Base-by-base conservation (phyloP, 1,284 basidiomycete genomes). In the Neolentinus lepideus region DNA sequence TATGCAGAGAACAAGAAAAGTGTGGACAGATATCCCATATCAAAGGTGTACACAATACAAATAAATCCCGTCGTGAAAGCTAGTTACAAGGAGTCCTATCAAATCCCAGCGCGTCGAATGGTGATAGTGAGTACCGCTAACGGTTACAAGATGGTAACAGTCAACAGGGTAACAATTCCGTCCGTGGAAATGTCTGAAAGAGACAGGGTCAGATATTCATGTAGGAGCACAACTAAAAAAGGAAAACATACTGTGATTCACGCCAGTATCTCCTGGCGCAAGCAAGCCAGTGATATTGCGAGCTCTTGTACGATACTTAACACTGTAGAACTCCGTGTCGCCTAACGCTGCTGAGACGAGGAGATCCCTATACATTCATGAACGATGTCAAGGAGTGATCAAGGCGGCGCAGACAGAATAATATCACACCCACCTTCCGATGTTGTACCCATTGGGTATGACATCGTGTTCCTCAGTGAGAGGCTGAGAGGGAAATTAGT, bases 251-350 rank as follows among this genome's bases (percentile, higher is more conserved):
- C 73, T 69, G 55, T 80, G 77, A 59, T 76, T 75, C 43, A 76
- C 74, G 63, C 81, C 81, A 24, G 62, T 56, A 38, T 74, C 66
- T n/a, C 84, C 84, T 16, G 75, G 62, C 21, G 76, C 64, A 57
- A 86, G 73, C 19, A 84, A 70, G 43, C 80, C 80, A 1, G 72
- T 75, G 31, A 83, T 59, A 60, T 73, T 74, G 61, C 73, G 57
- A 1, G 74, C 76, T 2, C 66, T 67, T 0, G 84, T 84, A 21
- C 53, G 61, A 61, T 87, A 88, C 2, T 63, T 70, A 8, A 81
- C 68, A n/a, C 75, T 80, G 1, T 62, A 66, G 55, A 73, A 79
- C 55, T 57, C 68, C 0, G 66, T 78, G 12, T 57, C 62, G 1
- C 81, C 81, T 2, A 74, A 57, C 11, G 81, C 80, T 26, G 60